These are phyloP conservation scores for Bipolaris sorokiniana DNA, from an alignment of 2,329 filamentous ascomycete species.

Conservation along the genomic window DNA sequence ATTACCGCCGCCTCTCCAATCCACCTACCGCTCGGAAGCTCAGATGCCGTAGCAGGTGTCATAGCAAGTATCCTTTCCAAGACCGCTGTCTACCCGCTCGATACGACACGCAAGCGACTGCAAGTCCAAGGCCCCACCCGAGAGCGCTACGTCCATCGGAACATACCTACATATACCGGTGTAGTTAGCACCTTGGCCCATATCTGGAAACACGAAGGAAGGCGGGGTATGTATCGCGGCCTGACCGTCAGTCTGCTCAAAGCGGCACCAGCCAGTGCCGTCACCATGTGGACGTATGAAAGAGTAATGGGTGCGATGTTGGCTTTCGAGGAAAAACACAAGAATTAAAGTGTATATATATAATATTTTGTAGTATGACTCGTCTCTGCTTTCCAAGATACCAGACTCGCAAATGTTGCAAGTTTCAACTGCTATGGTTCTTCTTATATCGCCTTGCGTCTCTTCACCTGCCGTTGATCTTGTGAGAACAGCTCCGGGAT, in stretches of 20 bases:
- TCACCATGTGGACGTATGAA: slow-evolving; percentile 97
- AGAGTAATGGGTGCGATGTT: slow-evolving; percentile 68
- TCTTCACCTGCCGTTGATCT: not conserved
- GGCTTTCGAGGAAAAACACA: slow-evolving; percentile 30
- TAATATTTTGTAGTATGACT: not conserved
- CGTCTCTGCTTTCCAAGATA: slow-evolving; percentile 1
- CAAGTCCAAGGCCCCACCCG: slow-evolving; percentile 94
- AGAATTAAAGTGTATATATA: slow-evolving; percentile 3
- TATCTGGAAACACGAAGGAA: slow-evolving; percentile 76
- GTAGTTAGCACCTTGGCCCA: slow-evolving; percentile 69
- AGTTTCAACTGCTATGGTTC: not conserved
- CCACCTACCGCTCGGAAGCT: slow-evolving; percentile 71
- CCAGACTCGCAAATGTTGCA: not conserved
- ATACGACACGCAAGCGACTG: slow-evolving; percentile 88
- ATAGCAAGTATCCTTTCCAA: slow-evolving; percentile 82
- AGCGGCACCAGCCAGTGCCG: slow-evolving; percentile 87
- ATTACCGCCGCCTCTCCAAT: slow-evolving; percentile 56
- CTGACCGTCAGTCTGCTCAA: slow-evolving; percentile 89
- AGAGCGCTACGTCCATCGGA: slow-evolving; percentile 76
- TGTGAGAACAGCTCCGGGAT: not conserved
- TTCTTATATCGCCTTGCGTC: not conserved
- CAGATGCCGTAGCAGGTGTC: slow-evolving; percentile 83
- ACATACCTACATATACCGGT: slow-evolving; percentile 81
- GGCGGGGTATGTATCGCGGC: slow-evolving; percentile 83
- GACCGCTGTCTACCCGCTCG: slow-evolving; percentile 88